phyloP scores from a whole-genome alignment of 164 flowering plant genomes.

The Chimonanthus salicifolius region DNA sequence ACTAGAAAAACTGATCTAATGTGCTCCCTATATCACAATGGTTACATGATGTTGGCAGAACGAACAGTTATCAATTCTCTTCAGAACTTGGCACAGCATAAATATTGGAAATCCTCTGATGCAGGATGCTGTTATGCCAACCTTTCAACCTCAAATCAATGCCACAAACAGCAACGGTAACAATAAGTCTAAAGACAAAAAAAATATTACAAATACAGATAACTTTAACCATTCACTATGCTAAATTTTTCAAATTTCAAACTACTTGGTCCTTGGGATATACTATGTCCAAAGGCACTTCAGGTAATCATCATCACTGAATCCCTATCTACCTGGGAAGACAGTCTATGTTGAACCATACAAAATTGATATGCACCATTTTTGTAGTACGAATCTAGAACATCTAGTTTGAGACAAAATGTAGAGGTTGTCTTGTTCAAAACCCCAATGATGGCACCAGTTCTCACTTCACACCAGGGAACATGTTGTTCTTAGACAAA shows the following conservation, averaged over 20 bases:
- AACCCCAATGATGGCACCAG: too few relatives aligned
- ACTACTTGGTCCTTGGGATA: neutral
- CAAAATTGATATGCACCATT: too few relatives aligned
- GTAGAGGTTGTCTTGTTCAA: too few relatives aligned
- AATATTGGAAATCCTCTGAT: neutral
- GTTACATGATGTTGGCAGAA: too few relatives aligned
- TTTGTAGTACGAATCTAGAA: too few relatives aligned
- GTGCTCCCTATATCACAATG: neutral
- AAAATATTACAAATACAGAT: neutral
- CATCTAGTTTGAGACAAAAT: too few relatives aligned
- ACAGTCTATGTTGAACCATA: too few relatives aligned
- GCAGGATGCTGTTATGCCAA: neutral
- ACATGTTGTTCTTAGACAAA: too few relatives aligned
- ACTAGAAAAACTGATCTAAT: neutral
- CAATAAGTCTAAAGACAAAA: neutral
- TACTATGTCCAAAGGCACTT: too few relatives aligned
- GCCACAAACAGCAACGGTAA: neutral
- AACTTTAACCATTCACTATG: neutral
- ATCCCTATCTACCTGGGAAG: too few relatives aligned
- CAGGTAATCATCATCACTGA: too few relatives aligned
- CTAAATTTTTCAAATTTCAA: neutral
- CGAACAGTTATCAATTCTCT: neutral
- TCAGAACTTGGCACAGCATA: neutral
- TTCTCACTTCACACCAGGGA: too few relatives aligned
- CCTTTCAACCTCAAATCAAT: neutral